A percentile compares a stretch with the other conserved stretches of the same genome.
Conservation (phyloP, 257 asterid species). For the Prunella vulgaris region DNA sequence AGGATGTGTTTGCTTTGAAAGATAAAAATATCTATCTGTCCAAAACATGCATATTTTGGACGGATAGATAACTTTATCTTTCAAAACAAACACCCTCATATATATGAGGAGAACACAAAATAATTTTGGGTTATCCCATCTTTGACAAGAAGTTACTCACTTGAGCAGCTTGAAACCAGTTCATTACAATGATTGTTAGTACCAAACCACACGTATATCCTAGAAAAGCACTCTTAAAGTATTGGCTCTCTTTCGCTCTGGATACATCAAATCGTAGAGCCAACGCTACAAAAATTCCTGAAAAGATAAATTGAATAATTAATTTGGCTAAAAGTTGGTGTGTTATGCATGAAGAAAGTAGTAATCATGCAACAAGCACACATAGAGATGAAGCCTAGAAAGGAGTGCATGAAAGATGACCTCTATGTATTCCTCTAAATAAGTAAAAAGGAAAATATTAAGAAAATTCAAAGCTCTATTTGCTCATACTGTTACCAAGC, state of each 20-base stretch:
- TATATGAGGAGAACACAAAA: no score
- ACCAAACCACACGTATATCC: constrained; percentile 74
- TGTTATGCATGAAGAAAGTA: neutral
- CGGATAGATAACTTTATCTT: no score
- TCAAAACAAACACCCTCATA: no score
- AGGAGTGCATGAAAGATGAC: neutral
- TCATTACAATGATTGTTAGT: constrained; percentile 80
- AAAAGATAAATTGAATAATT: constrained; percentile 5
- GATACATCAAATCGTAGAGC: constrained; percentile 94
- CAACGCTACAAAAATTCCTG: constrained; percentile 97
- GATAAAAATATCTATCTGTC: no score
- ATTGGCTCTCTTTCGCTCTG: constrained; percentile 69
- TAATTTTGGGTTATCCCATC: neutral
- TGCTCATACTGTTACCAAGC: neutral
- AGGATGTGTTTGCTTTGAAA: no score
- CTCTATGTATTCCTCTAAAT: neutral
- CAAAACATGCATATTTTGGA: no score
- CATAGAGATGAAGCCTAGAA: neutral
- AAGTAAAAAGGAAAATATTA: neutral
- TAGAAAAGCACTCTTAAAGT: constrained; percentile 84
- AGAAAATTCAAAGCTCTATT: neutral
- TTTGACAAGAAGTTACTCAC: constrained; percentile 28
- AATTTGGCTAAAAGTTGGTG: neutral
- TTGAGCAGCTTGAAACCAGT: constrained; percentile 99
- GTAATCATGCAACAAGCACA: neutral